Conservation (phyloP, 1,284 basidiomycete genomes). For the Fomitopsis schrenkii region DNA sequence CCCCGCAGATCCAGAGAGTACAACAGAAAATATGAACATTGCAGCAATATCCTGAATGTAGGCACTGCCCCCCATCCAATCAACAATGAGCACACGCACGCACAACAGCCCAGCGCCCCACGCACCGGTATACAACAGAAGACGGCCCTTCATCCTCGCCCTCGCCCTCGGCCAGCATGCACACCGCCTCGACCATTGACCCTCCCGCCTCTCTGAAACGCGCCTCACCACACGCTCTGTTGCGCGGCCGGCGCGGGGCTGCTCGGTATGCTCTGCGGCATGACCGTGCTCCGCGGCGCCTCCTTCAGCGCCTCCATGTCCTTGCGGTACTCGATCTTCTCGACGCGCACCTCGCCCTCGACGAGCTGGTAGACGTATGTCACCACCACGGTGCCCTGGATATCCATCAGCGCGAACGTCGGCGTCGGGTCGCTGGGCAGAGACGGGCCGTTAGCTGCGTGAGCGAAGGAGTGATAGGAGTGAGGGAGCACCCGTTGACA, state of each 20-base stretch:
- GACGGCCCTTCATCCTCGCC: no score
- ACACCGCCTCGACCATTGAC: no score
- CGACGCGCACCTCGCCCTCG: slow-evolving; percentile 87
- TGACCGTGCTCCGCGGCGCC: slow-evolving; percentile 28
- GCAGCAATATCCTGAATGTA: no score
- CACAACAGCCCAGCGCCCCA: no score
- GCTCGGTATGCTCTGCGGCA: slow-evolving; percentile 47
- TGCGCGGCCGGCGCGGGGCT: slow-evolving; percentile 24
- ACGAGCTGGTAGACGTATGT: slow-evolving; percentile 96
- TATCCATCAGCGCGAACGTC: slow-evolving; percentile 92
- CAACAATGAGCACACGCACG: no score
- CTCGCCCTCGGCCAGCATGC: no score
- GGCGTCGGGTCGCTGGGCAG: slow-evolving; percentile 56
- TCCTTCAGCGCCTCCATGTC: slow-evolving; percentile 46
- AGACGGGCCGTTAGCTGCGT: neutral
- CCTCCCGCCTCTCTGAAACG: no score
- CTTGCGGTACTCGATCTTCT: slow-evolving; percentile 81
- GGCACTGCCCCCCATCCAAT: no score
- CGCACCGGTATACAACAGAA: no score
- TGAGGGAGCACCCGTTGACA: slow-evolving; percentile 53
- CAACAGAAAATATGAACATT: no score
- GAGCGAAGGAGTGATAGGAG: neutral
- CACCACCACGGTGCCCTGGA: slow-evolving; percentile 91
- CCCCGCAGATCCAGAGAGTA: no score
- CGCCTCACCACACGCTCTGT: slow-evolving; percentile 31